Evolutionary conservation across 2,329 filamentous ascomycete species (phyloP).

Genomic region (Colletotrichum sp.): DNA sequence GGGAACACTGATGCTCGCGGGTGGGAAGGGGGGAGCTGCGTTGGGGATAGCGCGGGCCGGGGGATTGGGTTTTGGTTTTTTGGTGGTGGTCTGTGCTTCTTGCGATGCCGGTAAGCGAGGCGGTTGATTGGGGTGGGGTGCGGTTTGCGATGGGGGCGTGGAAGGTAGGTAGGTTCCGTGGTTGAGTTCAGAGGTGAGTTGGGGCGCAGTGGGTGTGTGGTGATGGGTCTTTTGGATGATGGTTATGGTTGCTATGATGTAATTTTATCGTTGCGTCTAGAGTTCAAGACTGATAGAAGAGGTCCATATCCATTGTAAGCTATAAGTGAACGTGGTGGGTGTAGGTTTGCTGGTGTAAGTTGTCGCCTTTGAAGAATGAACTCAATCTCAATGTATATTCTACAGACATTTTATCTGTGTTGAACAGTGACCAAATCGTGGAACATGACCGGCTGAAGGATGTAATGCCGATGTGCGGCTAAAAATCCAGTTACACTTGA

Average conservation of each 20-base stretch:
- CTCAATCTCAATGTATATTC: too few relatives aligned
- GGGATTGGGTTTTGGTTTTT: neutral
- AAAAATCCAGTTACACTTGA: neutral
- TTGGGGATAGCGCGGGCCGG: neutral
- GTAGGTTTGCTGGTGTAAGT: neutral
- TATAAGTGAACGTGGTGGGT: too few relatives aligned
- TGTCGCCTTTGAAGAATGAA: neutral
- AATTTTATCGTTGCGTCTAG: neutral
- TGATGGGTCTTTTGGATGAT: neutral
- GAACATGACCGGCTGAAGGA: too few relatives aligned
- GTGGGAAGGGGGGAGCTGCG: neutral
- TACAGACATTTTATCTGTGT: fast-evolving
- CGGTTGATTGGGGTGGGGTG: neutral
- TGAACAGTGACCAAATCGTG: neutral
- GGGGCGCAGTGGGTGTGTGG: neutral
- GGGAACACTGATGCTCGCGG: neutral
- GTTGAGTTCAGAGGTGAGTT: neutral
- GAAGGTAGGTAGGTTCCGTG: neutral
- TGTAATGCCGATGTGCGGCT: too few relatives aligned
- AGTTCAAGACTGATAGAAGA: neutral
- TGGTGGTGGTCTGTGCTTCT: neutral
- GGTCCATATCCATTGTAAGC: too few relatives aligned
- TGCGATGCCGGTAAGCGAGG: neutral
- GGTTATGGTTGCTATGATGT: neutral
- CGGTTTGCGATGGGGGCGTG: neutral